phyloP scores from a whole-genome alignment of 106 monocot genomes.

The Dioscorea alata region DNA sequence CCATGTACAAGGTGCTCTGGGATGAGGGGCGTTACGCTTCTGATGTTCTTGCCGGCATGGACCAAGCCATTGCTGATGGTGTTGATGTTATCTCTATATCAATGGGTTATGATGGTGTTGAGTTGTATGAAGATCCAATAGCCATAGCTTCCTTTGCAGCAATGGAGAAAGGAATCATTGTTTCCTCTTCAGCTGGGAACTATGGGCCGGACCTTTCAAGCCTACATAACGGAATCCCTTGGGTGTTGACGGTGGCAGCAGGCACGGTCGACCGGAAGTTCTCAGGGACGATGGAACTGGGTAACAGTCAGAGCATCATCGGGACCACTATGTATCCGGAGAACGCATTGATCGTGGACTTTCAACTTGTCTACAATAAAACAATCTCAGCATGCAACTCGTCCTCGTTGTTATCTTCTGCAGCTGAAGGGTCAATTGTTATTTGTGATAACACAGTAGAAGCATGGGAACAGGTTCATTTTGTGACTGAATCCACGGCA shows the following conservation, averaged over 20 bases:
- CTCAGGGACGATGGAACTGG: conserved; percentile 22
- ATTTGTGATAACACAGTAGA: conserved; percentile 5
- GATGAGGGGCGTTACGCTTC: conserved; percentile 31
- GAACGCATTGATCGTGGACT: too few species aligned
- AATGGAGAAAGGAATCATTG: conserved; percentile 58
- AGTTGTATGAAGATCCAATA: conserved; percentile 51
- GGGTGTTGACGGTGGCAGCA: conserved; percentile 60
- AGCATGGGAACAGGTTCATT: not conserved
- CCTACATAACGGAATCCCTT: conserved; percentile 66
- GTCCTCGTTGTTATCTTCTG: too few species aligned
- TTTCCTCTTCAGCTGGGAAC: conserved; percentile 60
- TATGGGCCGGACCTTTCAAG: conserved; percentile 27
- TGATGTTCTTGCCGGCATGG: conserved; percentile 65
- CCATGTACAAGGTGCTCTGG: conserved; percentile 67
- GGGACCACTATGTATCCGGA: not conserved
- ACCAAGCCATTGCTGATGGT: conserved; percentile 53
- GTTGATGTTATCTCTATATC: conserved; percentile 77
- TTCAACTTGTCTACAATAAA: too few species aligned
- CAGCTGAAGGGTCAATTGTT: conserved; percentile 1
- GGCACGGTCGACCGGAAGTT: conserved; percentile 56
- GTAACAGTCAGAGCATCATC: conserved; percentile 24
- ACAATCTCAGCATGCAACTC: too few species aligned
- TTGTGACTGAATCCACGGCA: conserved; percentile 2
- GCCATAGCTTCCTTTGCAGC: conserved; percentile 62
- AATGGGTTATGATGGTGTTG: conserved; percentile 29